Conservation (phyloP, 176 grass and related monocot species). For the Triticum dicoccoides region DNA sequence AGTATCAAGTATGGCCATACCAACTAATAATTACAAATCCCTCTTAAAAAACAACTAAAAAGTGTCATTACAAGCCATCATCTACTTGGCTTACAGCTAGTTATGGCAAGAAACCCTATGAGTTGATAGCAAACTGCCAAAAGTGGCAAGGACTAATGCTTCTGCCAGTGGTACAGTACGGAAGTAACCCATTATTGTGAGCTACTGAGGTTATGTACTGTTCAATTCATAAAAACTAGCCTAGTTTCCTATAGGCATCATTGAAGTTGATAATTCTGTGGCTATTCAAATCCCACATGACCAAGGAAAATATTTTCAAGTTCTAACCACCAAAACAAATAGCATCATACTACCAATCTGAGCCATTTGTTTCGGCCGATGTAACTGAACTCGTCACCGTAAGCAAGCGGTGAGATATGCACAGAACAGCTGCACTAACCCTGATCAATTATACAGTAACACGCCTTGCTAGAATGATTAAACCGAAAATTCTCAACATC, state of each 20-base stretch:
- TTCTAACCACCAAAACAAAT: not conserved
- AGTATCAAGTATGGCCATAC: not conserved
- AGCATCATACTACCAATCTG: not conserved
- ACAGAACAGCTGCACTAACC: not conserved
- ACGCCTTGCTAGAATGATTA: not conserved
- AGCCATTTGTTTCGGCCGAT: not conserved
- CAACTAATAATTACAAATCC: constrained; percentile 6
- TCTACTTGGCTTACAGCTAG: not conserved
- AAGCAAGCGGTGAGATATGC: not conserved
- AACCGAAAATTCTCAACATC: constrained; percentile 13
- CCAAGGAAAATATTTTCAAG: not conserved
- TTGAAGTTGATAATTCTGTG: not conserved
- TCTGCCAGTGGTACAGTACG: not conserved
- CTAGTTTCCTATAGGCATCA: not conserved
- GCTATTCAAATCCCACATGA: not conserved
- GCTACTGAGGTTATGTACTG: not conserved
- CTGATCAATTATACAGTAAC: not conserved
- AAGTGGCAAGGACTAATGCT: not conserved
- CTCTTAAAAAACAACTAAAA: not conserved
- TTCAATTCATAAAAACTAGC: not conserved
- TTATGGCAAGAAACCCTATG: not conserved
- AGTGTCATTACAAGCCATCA: not conserved
- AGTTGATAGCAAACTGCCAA: constrained; percentile 10
- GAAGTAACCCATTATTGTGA: not conserved
- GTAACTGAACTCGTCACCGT: no score